phyloP scores from a whole-genome alignment of 192 early-diverging fungal species.

The Podila clonocystis region DNA sequence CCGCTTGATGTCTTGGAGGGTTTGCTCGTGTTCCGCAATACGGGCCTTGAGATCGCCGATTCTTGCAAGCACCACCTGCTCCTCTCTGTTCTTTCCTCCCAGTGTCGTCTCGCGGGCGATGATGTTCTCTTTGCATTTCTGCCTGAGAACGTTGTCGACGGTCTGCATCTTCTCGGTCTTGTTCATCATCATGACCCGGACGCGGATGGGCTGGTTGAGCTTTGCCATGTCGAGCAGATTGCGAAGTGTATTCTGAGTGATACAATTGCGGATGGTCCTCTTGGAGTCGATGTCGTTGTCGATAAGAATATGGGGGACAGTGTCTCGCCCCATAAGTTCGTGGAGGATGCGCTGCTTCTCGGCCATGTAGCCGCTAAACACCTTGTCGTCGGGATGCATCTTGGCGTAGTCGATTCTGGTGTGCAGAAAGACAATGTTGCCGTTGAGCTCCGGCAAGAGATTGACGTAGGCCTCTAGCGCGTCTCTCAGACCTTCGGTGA shows the following conservation, averaged over 20 bases:
- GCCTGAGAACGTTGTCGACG: background rate
- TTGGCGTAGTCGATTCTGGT: background rate
- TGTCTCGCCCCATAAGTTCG: background rate
- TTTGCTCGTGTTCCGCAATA: too few species aligned
- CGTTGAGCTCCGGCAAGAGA: background rate
- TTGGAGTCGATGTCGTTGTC: background rate
- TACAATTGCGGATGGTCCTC: background rate
- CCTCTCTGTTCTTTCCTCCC: background rate
- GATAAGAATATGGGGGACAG: background rate
- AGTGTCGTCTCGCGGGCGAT: background rate
- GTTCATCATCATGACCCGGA: background rate
- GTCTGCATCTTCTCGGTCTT: background rate
- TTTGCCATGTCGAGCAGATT: background rate
- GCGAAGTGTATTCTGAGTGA: conserved; percentile 1
- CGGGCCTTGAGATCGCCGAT: background rate
- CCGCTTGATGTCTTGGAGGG: too few species aligned
- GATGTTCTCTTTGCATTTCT: too few species aligned
- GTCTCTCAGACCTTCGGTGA: background rate
- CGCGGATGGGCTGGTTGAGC: background rate
- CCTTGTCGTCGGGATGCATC: background rate
- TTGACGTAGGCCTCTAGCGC: background rate
- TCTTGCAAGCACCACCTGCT: background rate
- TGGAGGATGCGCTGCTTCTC: background rate
- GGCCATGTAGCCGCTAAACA: background rate
- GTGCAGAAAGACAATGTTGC: background rate